phyloP scores from a whole-genome alignment of 495 filamentous ascomycete genomes.

The Aspergillus leporis region DNA sequence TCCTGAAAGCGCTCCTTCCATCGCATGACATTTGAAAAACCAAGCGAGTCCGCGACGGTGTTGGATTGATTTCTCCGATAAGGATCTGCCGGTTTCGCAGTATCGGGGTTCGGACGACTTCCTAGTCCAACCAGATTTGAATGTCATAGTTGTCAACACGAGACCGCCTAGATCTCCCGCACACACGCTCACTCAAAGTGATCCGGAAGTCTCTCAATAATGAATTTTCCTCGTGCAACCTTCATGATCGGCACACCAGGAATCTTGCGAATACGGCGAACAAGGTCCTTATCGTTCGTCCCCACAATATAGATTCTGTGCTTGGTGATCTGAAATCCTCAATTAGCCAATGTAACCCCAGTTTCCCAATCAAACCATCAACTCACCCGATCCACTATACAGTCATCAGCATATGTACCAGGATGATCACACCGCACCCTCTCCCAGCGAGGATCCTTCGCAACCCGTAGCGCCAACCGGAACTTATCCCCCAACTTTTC shows the following conservation, averaged over 20 bases:
- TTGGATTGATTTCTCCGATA: background rate
- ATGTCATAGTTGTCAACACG: background rate
- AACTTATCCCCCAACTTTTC: constrained; percentile 92
- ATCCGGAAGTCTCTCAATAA: constrained; percentile 87
- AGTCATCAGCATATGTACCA: constrained; percentile 94
- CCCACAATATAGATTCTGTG: constrained; percentile 84
- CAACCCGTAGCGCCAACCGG: constrained; percentile 82
- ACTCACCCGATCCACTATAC: constrained; percentile 81
- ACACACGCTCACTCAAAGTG: constrained; percentile 52
- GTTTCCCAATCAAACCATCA: constrained; percentile 36
- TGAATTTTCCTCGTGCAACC: constrained; percentile 82
- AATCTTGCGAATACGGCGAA: constrained; percentile 66
- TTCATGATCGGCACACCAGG: constrained; percentile 60
- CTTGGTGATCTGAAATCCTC: constrained; percentile 40
- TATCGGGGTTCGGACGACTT: background rate
- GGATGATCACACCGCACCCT: constrained; percentile 83
- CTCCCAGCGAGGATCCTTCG: constrained; percentile 89
- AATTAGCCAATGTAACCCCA: background rate
- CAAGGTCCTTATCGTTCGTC: constrained; percentile 79
- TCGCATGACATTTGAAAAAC: background rate
- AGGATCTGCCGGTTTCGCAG: background rate
- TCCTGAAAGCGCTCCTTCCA: background rate
- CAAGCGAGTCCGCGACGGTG: background rate
- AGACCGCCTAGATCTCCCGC: background rate
- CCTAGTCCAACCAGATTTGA: background rate